phyloP scores from a whole-genome alignment of 1,139 yeast species.

The Protomyces inouyei region DNA sequence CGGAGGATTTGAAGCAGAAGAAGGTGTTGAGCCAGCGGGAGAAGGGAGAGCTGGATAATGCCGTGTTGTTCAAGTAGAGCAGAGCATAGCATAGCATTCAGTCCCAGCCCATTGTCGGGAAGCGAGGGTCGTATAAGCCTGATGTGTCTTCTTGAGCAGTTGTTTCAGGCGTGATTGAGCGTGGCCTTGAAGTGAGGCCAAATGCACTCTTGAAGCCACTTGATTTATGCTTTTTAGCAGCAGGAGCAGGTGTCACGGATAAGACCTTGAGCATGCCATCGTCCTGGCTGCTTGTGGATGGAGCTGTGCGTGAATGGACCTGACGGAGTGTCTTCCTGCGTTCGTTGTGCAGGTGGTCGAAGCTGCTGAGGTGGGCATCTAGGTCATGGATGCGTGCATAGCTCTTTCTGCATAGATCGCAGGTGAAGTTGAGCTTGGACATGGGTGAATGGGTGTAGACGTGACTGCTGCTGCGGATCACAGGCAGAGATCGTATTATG shows the following conservation, averaged over 20 bases:
- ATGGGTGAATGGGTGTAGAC: not conserved
- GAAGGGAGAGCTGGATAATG: constrained; percentile 21
- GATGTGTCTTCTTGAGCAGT: not conserved
- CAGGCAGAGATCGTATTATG: too few species aligned
- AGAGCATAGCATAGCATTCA: not conserved
- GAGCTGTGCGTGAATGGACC: not conserved
- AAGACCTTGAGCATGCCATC: not conserved
- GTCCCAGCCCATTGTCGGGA: not conserved
- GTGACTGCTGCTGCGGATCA: too few species aligned
- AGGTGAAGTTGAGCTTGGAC: constrained; percentile 3
- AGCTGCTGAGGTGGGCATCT: constrained; percentile 11
- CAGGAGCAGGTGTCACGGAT: not conserved
- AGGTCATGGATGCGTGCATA: constrained; percentile 20
- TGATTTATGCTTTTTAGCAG: not conserved
- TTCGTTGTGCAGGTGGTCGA: constrained; percentile 21
- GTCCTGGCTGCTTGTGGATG: not conserved
- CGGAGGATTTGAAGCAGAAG: constrained; percentile 8
- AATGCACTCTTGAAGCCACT: constrained; percentile 22
- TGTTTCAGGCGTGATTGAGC: not conserved
- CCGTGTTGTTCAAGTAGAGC: constrained; percentile 14
- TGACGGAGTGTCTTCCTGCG: constrained; percentile 6
- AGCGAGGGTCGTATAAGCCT: not conserved
- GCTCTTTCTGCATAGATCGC: constrained; percentile 17
- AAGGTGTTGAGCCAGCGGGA: constrained; percentile 8
- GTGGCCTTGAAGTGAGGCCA: not conserved